These are phyloP conservation scores for Dactylellina cionopaga DNA, from an alignment of 2,329 filamentous ascomycete species.

Conservation along the genomic window DNA sequence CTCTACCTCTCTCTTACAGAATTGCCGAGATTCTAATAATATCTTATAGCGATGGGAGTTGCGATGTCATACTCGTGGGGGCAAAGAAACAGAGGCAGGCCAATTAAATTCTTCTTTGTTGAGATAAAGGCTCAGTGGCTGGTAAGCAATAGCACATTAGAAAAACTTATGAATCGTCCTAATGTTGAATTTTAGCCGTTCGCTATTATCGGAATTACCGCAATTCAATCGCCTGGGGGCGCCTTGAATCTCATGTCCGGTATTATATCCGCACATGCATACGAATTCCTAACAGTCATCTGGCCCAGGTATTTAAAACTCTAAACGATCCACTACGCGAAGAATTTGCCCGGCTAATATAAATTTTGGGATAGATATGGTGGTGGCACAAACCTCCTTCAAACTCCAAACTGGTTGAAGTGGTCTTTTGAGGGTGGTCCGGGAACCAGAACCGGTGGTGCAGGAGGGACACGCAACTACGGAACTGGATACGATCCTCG, in stretches of 20 bases:
- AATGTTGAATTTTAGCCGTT: slow-evolving; percentile 18
- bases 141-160: background rate
- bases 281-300: slow-evolving; percentile 86
- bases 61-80: slow-evolving; percentile 44
- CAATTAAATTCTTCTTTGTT: slow-evolving; percentile 44
- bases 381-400: slow-evolving; percentile 79
- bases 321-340: background rate
- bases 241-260: slow-evolving; percentile 66
- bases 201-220: slow-evolving; percentile 28
- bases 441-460: slow-evolving; percentile 64
- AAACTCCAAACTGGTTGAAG: slow-evolving; percentile 77
- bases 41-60: slow-evolving; percentile 28
- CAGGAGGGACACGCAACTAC: slow-evolving; percentile 44
- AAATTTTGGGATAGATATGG: slow-evolving; percentile 69
- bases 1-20: background rate
- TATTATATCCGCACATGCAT: slow-evolving; percentile 86
- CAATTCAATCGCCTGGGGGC: slow-evolving; percentile 22
- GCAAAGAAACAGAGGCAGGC: slow-evolving; percentile 38
- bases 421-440: slow-evolving; percentile 74
- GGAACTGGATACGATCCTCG: slow-evolving; percentile 55
- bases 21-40: background rate
- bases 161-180: background rate
- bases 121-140: slow-evolving; percentile 47
- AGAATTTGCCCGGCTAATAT: background rate
- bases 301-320: slow-evolving; percentile 70